These are phyloP conservation scores for Mesotaenium endlicherianum DNA, from an alignment of 139 green algal species.

Conservation along the genomic window DNA sequence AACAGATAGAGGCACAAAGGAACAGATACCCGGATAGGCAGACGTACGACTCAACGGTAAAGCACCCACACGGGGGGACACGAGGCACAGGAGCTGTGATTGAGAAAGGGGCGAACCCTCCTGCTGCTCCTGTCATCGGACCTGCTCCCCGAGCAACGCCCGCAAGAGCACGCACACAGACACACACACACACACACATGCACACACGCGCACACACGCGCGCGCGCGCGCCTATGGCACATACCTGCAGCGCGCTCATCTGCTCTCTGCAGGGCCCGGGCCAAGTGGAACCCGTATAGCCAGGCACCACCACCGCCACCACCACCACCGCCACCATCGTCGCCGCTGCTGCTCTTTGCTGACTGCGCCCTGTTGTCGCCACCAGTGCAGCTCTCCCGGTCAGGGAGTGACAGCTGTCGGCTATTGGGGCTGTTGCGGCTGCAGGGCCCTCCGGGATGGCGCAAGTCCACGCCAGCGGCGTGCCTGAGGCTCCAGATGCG, in stretches of 20 bases:
- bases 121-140: neutral
- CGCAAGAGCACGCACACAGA: too few relatives aligned
- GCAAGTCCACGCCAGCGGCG: neutral
- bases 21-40: too few relatives aligned
- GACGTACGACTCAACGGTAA: too few relatives aligned
- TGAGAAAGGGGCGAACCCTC: neutral
- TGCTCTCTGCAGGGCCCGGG: neutral
- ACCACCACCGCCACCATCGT: neutral
- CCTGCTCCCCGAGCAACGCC: too few relatives aligned
- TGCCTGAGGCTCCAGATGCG: conserved; percentile 10
- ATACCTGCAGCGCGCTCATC: neutral
- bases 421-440: neutral
- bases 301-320: neutral
- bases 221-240: neutral
- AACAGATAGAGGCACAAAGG: too few relatives aligned
- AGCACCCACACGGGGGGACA: too few relatives aligned
- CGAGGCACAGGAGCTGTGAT: neutral
- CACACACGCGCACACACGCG: neutral
- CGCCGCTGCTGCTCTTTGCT: neutral
- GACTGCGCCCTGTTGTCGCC: conserved; percentile 9
- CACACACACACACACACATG: neutral
- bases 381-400: neutral
- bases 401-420: too few relatives aligned
- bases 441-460: neutral
- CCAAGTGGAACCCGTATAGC: conserved; percentile 27